Base-by-base conservation (phyloP, 1,139 yeast genomes). In the Geotrichum carabidarum region DNA sequence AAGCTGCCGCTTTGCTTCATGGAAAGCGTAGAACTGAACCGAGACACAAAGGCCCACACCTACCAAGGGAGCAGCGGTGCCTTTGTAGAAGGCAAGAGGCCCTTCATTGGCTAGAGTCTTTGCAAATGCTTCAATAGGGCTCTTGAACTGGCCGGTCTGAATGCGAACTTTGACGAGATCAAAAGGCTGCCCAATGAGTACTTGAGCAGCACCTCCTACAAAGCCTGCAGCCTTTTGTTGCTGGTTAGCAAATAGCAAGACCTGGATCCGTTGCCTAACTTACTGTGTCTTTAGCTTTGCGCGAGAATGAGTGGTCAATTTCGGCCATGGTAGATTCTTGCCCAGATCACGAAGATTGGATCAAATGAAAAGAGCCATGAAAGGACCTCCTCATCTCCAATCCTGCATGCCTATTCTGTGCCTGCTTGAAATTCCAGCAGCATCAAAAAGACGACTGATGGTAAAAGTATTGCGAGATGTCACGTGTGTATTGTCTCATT, bases 31-130 rank as follows among this genome's bases (percentile, higher is more conserved):
- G 66, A 84, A 84, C 65, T 84, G 90, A 34, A 83, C 73, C 4
- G 88, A 82, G 2, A 84, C 90, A 71, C 91, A 84, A 1, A 80
- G 84, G 1, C 90, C 90, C 3, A 84, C 90, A 5, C 76, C 76
- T 42, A 72, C 51, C 15, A 76, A 63, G n/a, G 80, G 80, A 1
- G 78, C 77, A 6, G 76, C 67, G 0, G 80, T 75, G n/a, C 80
- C 80, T 58, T 75, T 75, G 63, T 77, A 80, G 66, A 84, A 84
- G 0, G 89, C 88, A n/a, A 74, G 62, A 1, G 78, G 64, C 1
- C 89, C 89, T 69, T 84, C 89, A 53, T 79, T 78, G 48, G 72
- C 71, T 35, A 84, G 58, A 1, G 86, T 86, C 53, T 77, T 75
- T 45, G 73, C 73, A 53, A 84, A 73, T 0, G 84, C 80, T 43